A percentile compares a stretch with the other conserved stretches of the same genome.
These are phyloP conservation scores for Dictyophora rubrovolvata DNA, from an alignment of 768 basidiomycete genomes.

Conservation along the genomic window DNA sequence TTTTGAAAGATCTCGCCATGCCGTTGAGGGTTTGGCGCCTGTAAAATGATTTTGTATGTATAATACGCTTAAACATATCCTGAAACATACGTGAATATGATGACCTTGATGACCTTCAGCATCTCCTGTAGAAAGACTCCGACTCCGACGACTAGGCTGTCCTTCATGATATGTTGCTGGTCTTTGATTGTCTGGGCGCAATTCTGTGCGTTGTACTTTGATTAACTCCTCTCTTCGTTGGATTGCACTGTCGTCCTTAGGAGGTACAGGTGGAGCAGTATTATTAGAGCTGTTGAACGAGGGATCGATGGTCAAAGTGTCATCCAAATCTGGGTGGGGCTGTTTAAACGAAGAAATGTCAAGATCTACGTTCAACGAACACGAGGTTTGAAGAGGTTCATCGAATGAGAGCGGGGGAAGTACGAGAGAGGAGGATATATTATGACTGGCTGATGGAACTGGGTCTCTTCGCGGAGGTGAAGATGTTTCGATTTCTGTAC, in stretches of 20 bases:
- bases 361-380: not conserved
- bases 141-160: slow-evolving; percentile 43
- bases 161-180: slow-evolving; percentile 15
- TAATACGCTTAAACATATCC: slow-evolving; percentile 13
- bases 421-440: not conserved
- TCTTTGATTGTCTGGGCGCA: not conserved
- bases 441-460: not conserved
- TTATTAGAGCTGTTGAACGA: not conserved
- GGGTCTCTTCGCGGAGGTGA: slow-evolving; percentile 1
- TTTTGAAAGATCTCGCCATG: slow-evolving; percentile 17
- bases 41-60: not conserved
- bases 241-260: slow-evolving; percentile 5
- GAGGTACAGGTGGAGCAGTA: slow-evolving; percentile 4
- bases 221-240: slow-evolving; percentile 8
- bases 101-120: slow-evolving; percentile 34
- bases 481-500: not conserved
- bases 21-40: slow-evolving; percentile 7
- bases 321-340: not conserved
- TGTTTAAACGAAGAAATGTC: not conserved
- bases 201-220: slow-evolving; percentile 1
- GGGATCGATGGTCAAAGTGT: not conserved
- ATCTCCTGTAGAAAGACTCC: slow-evolving; percentile 76
- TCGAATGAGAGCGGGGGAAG: slow-evolving; percentile 7
- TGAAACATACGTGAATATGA: slow-evolving; percentile 15
- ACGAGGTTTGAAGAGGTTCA: not conserved